Base-by-base conservation (phyloP, 805 yeast genomes). In the Sugiyamaella smithiae region DNA sequence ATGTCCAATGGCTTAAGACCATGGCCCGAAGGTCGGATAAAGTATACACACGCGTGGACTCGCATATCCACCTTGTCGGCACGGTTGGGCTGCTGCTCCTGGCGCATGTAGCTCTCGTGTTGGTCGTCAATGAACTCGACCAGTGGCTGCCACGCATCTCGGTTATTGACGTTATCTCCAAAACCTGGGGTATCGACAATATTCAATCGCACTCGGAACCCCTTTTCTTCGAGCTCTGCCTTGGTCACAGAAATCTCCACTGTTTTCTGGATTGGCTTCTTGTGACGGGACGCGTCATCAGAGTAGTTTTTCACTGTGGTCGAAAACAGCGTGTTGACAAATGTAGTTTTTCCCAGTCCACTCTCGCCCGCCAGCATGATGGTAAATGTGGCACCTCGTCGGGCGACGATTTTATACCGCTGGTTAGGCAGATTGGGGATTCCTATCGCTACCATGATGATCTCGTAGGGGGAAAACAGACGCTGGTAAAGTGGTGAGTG, bases 41-140 rank as follows among this genome's bases (percentile, higher is more conserved):
- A 86, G 69, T 88, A 91, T 40, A 91, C 65, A 63, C 97, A 88
- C 29, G 82, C 86, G 69, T 91, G 96, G 33, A 91, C 83, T 48
- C 95, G 75, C 55, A 76, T 69, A 61, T 90, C 96, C 9, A 61
- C 57, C 49, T 73, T 72, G 59, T 67, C 65, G 52, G 55, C 44
- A 47, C 91, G 76, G 55, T 75, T 67, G 11, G 90, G 90, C 65
- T 84, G 90, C 63, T 80, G 86, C 59, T 85, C 88, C 69, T 87
- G 96, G 54, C 80, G 80, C 75, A 77, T 81, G 67, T 70, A 77
- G 19, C 69, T 66, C 66, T 79, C 80, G 64, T 84, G 84, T 66
- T 87, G 91, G 55, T 84, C 86, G 64, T 90, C 97, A 53, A 91
- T 77, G 59, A 78, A 88, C 57, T 82, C 78, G 14, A 80, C 77